Evolutionary conservation across 1,284 basidiomycete species (phyloP), one percentile per base, ranked within the genome.

Genomic region (Paramarasmius palmivorus): DNA sequence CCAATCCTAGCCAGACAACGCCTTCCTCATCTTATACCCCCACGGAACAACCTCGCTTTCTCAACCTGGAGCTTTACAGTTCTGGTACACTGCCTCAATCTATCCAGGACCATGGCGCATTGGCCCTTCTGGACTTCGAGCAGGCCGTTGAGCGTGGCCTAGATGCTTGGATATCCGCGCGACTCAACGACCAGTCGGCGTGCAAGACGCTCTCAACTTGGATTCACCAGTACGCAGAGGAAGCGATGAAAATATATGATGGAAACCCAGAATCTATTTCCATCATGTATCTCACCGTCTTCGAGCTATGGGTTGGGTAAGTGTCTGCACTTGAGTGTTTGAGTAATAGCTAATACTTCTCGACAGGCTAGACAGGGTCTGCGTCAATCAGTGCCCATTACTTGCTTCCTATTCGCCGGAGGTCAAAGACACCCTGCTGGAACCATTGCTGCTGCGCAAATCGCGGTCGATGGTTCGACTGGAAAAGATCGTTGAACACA

Each of bases 371-470:
- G 79, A 82, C 58, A 65, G 61, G 22, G 14, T 75, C 1, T 68
- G 61, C 6, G 60, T 72, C 8, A 22, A 19, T 1, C 62, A 66
- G 3, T 65, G 65, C 40, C 72, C 73, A 0, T 59, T 80, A 1
- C 63, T 82, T 0, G 44, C 34, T 0, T 61, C 73, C 3, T 82
- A 76, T 50, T 73, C 75, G 2, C 79, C 78, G 0, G 80, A 79
- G 54, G 60, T 82, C 0, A 63, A 71, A 0, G 29, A 52, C 1
- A 38, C 38, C 1, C 59, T 79, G 9, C 57, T 81, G 15, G 65
- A 76, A 15, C 52, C 65, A 0, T 62, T 82, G 5, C 60, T 82
- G 1, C 61, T 82, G 9, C 68, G 67, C 7, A 67, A 65, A 38
- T 53, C 58, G 0, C 39, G 52, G 0, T 56, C 61, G 15, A 57